Conservation (phyloP, 2,329 filamentous ascomycete species). For the Fusarium sp. region DNA sequence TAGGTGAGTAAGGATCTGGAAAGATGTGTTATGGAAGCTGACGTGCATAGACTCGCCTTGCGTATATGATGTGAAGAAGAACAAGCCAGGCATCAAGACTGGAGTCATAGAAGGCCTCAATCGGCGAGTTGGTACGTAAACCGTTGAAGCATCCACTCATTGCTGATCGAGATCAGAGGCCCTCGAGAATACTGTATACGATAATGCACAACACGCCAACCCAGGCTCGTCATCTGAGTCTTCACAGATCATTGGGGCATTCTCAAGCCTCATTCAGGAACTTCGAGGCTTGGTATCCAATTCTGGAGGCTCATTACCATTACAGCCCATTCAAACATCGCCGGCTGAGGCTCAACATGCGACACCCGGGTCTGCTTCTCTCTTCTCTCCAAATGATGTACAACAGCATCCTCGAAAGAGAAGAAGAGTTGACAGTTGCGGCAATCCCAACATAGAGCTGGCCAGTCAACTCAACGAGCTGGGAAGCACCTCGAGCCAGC, state of each 20-base stretch:
- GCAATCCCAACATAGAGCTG: conserved; percentile 38
- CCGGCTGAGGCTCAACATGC: neutral
- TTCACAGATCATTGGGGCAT: conserved; percentile 24
- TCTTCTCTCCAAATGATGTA: neutral
- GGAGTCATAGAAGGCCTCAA: conserved; percentile 27
- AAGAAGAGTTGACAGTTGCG: conserved; percentile 35
- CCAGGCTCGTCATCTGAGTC: neutral
- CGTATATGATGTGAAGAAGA: conserved; percentile 30
- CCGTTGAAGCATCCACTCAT: rapidly evolving
- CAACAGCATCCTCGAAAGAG: conserved; percentile 25
- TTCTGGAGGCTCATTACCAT: neutral
- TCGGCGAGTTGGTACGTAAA: conserved; percentile 27
- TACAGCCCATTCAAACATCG: neutral
- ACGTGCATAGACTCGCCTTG: conserved; percentile 17
- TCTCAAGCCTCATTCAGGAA: conserved; percentile 33
- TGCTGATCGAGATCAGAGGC: conserved; percentile 19
- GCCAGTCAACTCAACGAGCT: conserved; percentile 31
- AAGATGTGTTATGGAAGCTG: neutral
- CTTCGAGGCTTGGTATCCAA: conserved; percentile 22
- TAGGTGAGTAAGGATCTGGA: conserved; percentile 1
- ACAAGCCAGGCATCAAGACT: conserved; percentile 30
- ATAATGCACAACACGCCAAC: neutral
- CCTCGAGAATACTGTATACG: conserved; percentile 26
- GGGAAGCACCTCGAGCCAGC: neutral
- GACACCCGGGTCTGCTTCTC: neutral